These are phyloP conservation scores for Ceratocystis colombiana DNA, from an alignment of 2,329 filamentous ascomycete species.

Conservation along the genomic window DNA sequence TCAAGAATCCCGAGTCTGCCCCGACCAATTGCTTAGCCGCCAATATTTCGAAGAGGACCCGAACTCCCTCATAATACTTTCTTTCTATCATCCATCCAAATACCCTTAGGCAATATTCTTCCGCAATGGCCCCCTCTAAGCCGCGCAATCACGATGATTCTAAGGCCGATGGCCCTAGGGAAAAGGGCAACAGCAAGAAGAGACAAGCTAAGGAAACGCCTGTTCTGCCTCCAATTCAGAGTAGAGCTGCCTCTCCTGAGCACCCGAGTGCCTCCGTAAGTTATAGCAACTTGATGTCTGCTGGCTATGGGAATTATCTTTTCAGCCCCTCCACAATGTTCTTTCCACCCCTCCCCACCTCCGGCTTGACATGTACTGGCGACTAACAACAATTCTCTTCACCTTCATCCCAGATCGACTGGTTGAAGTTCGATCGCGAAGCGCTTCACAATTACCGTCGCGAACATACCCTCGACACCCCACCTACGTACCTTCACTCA, in stretches of 20 bases:
- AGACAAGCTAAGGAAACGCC: slow-evolving; percentile 34
- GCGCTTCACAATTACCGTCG: slow-evolving; percentile 67
- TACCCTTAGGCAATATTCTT: not conserved
- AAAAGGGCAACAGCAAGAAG: slow-evolving; percentile 36
- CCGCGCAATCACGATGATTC: slow-evolving; percentile 40
- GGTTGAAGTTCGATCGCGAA: slow-evolving; percentile 56
- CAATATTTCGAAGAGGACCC: not conserved
- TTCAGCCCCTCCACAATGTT: not conserved
- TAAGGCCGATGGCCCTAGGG: slow-evolving; percentile 35
- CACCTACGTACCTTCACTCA: slow-evolving; percentile 54
- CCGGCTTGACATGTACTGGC: not conserved
- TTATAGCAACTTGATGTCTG: not conserved
- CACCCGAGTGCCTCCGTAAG: slow-evolving; percentile 24
- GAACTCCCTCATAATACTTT: not conserved
- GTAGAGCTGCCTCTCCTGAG: slow-evolving; percentile 22
- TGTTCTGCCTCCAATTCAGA: slow-evolving; percentile 21
- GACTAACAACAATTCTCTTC: not conserved
- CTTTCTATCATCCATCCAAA: slow-evolving; percentile 6
- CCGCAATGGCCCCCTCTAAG: slow-evolving; percentile 40
- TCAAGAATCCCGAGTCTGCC: slow-evolving; percentile 20
- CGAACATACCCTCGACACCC: slow-evolving; percentile 59
- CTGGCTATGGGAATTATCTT: not conserved
- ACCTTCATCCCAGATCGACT: slow-evolving; percentile 44
- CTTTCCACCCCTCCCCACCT: not conserved
- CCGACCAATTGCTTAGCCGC: slow-evolving; percentile 1